A percentile compares a stretch with the other conserved stretches of the same genome.
Evolutionary conservation across 2,329 filamentous ascomycete species (phyloP).

Genomic region (Trichophyton rubrum): DNA sequence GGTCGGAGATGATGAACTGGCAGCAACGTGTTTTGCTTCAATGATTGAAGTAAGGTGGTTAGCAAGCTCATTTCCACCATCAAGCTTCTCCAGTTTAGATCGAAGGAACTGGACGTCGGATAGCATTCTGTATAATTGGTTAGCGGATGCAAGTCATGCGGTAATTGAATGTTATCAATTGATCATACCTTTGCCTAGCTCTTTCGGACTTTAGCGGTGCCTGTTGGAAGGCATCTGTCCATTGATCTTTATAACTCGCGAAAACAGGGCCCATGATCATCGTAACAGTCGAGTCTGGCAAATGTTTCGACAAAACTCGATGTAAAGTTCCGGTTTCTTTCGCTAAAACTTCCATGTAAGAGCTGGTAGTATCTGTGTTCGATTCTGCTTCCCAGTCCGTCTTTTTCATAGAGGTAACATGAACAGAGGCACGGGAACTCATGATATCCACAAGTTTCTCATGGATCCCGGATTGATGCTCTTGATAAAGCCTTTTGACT

Average conservation of each 20-base stretch:
- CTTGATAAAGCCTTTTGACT: constrained; percentile 67
- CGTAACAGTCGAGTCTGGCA: constrained; percentile 61
- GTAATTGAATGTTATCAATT: background rate
- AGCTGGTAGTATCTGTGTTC: constrained; percentile 40
- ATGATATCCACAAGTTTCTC: constrained; percentile 92
- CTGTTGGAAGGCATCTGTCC: constrained; percentile 57
- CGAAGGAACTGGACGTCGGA: constrained; percentile 64
- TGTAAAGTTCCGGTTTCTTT: constrained; percentile 80
- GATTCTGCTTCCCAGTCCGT: constrained; percentile 57
- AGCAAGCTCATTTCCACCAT: constrained; percentile 64
- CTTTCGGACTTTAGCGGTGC: constrained; percentile 52
- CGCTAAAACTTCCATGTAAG: constrained; percentile 75
- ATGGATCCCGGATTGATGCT: constrained; percentile 81
- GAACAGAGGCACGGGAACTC: constrained; percentile 60
- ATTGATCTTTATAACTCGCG: constrained; percentile 64
- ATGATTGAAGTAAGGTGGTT: constrained; percentile 49
- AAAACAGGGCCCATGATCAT: constrained; percentile 84
- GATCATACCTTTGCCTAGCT: constrained; percentile 57
- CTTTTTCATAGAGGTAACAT: constrained; percentile 61
- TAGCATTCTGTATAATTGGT: constrained; percentile 47
- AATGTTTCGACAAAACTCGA: constrained; percentile 67
- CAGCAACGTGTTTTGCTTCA: constrained; percentile 25
- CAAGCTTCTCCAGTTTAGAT: constrained; percentile 58
- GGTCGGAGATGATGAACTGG: constrained; percentile 1
- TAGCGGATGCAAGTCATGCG: background rate